Percentiles rank a stretch among this genome's conserved stretches.
Evolutionary conservation across 2,329 filamentous ascomycete species (phyloP).

Genomic region (Botryotinia narcissicola): DNA sequence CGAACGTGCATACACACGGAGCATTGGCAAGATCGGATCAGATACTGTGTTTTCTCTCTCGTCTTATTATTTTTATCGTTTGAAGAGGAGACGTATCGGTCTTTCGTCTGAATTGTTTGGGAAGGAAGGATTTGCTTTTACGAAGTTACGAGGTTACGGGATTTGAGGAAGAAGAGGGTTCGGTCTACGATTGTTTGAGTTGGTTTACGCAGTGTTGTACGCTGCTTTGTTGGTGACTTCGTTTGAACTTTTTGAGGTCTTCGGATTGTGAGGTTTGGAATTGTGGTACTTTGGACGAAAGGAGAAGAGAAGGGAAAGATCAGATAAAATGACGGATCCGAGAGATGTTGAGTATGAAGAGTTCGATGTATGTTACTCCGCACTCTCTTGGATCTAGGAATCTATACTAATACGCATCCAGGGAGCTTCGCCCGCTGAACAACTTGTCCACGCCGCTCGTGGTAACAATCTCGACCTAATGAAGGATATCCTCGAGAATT

Average conservation of each 20-base stretch:
- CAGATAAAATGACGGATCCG: constrained; percentile 7
- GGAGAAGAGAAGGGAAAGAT: neutral
- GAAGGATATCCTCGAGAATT: too few species aligned
- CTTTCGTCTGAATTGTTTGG: neutral
- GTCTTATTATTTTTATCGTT: neutral
- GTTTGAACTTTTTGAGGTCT: neutral
- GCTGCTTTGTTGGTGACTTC: neutral
- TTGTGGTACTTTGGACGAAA: neutral
- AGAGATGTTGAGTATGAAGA: constrained; percentile 21
- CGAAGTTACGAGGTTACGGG: neutral
- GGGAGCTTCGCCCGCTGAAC: too few species aligned
- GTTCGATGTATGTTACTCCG: too few species aligned
- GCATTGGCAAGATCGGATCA: neutral
- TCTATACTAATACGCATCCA: too few species aligned
- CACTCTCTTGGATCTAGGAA: too few species aligned
- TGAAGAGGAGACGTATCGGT: neutral
- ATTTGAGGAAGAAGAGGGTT: neutral
- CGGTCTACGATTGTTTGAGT: neutral
- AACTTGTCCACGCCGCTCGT: too few species aligned
- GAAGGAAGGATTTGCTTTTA: neutral
- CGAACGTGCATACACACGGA: neutral
- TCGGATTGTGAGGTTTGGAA: neutral
- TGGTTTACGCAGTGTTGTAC: neutral
- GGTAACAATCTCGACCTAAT: too few species aligned
- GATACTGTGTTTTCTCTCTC: neutral